Evolutionary conservation across 768 basidiomycete species (phyloP).

Genomic region (Suillus tomentosus): DNA sequence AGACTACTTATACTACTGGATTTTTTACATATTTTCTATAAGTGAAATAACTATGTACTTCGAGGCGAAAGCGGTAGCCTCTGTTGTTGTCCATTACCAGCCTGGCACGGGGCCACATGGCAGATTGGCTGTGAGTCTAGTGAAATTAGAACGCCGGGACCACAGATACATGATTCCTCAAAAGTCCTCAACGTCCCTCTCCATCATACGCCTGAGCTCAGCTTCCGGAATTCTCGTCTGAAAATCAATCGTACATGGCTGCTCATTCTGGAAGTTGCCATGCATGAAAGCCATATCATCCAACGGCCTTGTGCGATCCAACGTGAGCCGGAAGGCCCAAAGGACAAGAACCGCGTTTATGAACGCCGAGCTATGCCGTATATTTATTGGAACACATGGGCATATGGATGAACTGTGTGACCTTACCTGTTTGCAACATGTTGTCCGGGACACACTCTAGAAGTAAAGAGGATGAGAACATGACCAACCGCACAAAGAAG

Average conservation of each 20-base stretch:
- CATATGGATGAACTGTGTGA: neutral
- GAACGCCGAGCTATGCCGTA: slow-evolving; percentile 2
- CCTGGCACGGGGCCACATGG: neutral
- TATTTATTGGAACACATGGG: neutral
- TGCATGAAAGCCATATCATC: slow-evolving; percentile 55
- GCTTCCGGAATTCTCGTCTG: slow-evolving; percentile 39
- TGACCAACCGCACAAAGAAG: neutral
- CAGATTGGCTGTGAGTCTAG: neutral
- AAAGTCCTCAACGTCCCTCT: neutral
- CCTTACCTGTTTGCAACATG: slow-evolving; percentile 8
- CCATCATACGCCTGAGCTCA: slow-evolving; percentile 6
- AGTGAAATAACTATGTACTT: neutral
- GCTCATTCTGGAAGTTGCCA: slow-evolving; percentile 16
- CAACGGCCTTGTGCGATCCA: slow-evolving; percentile 49
- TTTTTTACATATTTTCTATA: no score
- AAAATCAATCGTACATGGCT: slow-evolving; percentile 57
- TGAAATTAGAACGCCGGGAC: neutral
- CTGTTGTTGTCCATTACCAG: neutral
- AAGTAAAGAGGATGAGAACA: neutral
- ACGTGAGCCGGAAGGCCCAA: slow-evolving; percentile 17
- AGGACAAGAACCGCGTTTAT: slow-evolving; percentile 1
- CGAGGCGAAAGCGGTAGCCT: neutral
- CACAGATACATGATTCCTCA: neutral
- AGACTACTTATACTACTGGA: no score
- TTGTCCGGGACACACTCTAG: slow-evolving; percentile 30